Evolutionary conservation across 2,329 filamentous ascomycete species (phyloP).

Genomic region (Rhytidhysteron rufulum): DNA sequence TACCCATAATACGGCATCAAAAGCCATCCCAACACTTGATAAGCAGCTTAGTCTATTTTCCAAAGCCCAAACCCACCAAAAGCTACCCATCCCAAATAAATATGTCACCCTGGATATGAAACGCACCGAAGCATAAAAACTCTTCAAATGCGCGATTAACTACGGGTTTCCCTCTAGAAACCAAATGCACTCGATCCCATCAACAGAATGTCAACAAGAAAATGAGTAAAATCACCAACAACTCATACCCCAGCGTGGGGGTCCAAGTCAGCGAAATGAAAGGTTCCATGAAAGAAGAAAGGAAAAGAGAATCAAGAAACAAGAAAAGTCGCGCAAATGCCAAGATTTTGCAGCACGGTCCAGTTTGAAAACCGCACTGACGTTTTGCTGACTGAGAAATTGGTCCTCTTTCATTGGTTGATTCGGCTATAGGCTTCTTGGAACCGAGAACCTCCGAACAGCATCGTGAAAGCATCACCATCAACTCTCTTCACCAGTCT

Average conservation of each 20-base stretch:
- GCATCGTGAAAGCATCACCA: constrained; percentile 1
- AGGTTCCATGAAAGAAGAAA: constrained; percentile 29
- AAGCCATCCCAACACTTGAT: no score
- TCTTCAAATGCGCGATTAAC: constrained; percentile 50
- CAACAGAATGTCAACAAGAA: constrained; percentile 38
- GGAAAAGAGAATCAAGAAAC: constrained; percentile 8
- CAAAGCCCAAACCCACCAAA: no score
- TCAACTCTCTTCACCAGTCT: constrained; percentile 8
- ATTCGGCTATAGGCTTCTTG: constrained; percentile 1
- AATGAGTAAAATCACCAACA: constrained; percentile 32
- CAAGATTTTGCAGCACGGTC: constrained; percentile 27
- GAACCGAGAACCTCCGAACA: neutral
- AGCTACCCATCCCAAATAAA: constrained; percentile 2
- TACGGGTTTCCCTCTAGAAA: constrained; percentile 49
- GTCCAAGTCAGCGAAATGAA: constrained; percentile 37
- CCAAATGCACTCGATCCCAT: constrained; percentile 30
- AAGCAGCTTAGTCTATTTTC: no score
- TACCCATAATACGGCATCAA: no score
- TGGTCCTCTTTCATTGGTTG: constrained; percentile 5
- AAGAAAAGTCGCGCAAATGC: constrained; percentile 6
- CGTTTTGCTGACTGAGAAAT: neutral
- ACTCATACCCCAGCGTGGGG: constrained; percentile 25
- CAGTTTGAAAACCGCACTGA: neutral
- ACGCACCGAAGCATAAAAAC: constrained; percentile 41
- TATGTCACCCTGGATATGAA: constrained; percentile 54